A percentile compares a stretch with the other conserved stretches of the same genome.
These are phyloP conservation scores for Macrophomina phaseolina DNA, from an alignment of 2,329 filamentous ascomycete species.

Conservation along the genomic window DNA sequence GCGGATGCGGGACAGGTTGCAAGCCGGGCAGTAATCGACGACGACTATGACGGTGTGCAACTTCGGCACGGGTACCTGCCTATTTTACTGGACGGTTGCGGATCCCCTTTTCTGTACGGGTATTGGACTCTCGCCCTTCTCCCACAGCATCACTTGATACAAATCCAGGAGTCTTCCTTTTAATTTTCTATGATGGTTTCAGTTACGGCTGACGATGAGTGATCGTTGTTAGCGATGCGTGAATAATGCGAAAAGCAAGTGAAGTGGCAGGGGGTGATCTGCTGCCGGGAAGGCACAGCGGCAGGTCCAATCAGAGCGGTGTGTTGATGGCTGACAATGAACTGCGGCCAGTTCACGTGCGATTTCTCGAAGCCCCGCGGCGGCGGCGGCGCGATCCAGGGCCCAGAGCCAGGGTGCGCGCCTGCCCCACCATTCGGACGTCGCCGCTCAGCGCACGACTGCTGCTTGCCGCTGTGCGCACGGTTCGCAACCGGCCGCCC, in stretches of 20 bases:
- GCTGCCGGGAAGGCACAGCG: not conserved
- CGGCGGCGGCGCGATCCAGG: not conserved
- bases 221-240: not conserved
- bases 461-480: conserved; percentile 5
- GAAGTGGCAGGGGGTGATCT: not conserved
- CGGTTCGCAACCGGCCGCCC: conserved; percentile 15
- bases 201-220: not conserved
- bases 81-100: not conserved
- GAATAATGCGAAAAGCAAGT: not conserved
- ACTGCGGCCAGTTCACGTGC: conserved; percentile 19
- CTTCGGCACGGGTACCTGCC: conserved; percentile 9
- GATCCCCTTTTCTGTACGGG: conserved; percentile 10
- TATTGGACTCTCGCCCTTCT: conserved; percentile 4
- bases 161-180: not conserved
- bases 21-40: conserved; percentile 2
- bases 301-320: conserved; percentile 5
- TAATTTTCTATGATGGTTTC: not conserved
- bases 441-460: conserved; percentile 27
- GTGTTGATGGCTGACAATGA: conserved; percentile 11
- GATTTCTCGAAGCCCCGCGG: not conserved
- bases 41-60: not conserved
- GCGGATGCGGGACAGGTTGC: conserved; percentile 7
- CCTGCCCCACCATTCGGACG: conserved; percentile 27
- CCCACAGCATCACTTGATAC: not conserved
- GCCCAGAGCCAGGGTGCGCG: not conserved